Conservation (phyloP, 2,329 filamentous ascomycete species). For the Colletotrichum sp. region DNA sequence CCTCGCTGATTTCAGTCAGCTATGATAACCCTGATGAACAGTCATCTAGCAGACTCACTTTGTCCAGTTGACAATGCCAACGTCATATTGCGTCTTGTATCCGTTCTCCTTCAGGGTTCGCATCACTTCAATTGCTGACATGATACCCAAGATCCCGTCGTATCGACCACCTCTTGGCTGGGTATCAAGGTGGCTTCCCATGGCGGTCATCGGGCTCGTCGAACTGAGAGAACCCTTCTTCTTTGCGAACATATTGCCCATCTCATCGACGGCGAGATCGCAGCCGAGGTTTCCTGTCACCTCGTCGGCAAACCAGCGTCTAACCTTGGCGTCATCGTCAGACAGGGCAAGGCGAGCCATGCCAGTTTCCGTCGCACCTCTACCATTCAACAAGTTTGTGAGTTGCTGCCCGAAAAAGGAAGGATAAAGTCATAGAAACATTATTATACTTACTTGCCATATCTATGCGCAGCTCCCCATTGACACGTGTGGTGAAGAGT, state of each 20-base stretch:
- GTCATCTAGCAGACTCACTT: constrained; percentile 50
- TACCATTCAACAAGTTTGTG: not conserved
- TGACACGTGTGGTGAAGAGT: constrained; percentile 36
- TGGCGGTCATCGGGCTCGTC: constrained; percentile 67
- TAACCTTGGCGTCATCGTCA: constrained; percentile 72
- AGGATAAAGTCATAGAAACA: not conserved
- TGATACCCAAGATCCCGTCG: constrained; percentile 78
- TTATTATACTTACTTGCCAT: constrained; percentile 28
- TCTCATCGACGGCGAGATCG: constrained; percentile 70
- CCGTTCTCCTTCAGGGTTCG: constrained; percentile 69
- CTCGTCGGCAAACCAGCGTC: constrained; percentile 77
- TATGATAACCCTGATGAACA: accelerated
- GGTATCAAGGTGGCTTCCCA: constrained; percentile 73
- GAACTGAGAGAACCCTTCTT: constrained; percentile 63
- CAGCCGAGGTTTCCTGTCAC: constrained; percentile 66
- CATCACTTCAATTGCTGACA: constrained; percentile 76
- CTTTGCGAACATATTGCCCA: constrained; percentile 83
- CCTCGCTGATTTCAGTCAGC: constrained; percentile 58
- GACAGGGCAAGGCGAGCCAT: constrained; percentile 78
- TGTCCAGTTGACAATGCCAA: constrained; percentile 81
- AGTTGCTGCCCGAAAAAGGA: not conserved
- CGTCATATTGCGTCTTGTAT: constrained; percentile 71
- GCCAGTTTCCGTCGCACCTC: constrained; percentile 61
- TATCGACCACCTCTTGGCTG: constrained; percentile 71
- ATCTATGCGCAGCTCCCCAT: constrained; percentile 34